Conservation (phyloP, 148 eudicot species). For the Gaultheria prostrata region DNA sequence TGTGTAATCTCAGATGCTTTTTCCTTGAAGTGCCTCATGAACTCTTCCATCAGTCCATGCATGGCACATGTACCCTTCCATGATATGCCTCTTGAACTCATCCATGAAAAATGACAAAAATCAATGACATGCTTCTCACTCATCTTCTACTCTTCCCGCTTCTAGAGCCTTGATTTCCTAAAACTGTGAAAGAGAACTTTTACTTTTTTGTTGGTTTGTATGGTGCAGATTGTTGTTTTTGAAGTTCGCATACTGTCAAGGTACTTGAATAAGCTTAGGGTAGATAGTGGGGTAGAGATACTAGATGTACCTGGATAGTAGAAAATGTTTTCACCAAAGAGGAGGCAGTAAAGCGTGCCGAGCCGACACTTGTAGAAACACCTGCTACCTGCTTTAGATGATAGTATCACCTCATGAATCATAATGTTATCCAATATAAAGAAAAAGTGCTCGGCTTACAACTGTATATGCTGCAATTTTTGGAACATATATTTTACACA, state of each 20-base stretch:
- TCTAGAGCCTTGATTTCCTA: background rate
- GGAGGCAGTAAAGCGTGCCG: background rate
- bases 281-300: no score
- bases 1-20: background rate
- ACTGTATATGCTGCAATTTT: background rate
- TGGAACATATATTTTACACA: background rate
- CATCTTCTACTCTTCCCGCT: background rate
- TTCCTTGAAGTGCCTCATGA: background rate
- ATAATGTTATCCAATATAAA: background rate
- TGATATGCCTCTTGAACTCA: background rate
- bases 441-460: background rate
- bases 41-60: background rate
- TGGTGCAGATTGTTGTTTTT: no score
- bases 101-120: background rate
- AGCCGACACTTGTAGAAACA: background rate
- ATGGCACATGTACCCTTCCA: background rate
- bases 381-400: background rate
- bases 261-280: no score
- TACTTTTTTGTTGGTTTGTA: background rate
- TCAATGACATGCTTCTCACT: background rate
- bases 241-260: no score
- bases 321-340: background rate
- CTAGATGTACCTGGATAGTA: no score
- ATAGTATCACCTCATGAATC: background rate
- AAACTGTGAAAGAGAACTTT: background rate